phyloP scores from a whole-genome alignment of 345 rosid species.

The Citrus sinensis region DNA sequence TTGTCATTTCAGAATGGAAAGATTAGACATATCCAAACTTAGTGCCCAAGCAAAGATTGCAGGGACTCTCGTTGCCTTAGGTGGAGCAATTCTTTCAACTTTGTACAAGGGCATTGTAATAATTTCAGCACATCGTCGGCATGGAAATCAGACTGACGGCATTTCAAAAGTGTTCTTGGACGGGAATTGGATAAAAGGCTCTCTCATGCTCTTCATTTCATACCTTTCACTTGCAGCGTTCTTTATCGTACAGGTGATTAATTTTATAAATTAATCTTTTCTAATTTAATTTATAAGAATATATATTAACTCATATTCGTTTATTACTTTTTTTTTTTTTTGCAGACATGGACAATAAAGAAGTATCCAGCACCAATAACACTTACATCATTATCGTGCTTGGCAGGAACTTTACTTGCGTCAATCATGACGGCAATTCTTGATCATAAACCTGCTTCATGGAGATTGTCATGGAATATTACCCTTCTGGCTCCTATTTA shows the following conservation, averaged over 20 bases:
- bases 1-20: background rate
- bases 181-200: conserved; percentile 1
- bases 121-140: background rate
- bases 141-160: background rate
- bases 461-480: conserved; percentile 9
- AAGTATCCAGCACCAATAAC: conserved; percentile 15
- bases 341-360: background rate
- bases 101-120: background rate
- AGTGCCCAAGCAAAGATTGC: background rate
- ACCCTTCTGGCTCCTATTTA: conserved; percentile 12
- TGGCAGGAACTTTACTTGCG: conserved; percentile 1
- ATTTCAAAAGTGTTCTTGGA: background rate
- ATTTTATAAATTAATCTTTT: background rate
- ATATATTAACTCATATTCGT: background rate
- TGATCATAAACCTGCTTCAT: conserved; percentile 9
- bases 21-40: background rate
- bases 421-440: conserved; percentile 2
- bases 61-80: background rate
- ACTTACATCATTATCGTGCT: conserved; percentile 4
- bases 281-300: too few species aligned
- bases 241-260: background rate
- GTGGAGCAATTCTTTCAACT: background rate
- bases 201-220: background rate
- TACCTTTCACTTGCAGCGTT: background rate
- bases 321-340: background rate